Percentiles rank a stretch among this genome's conserved stretches.
These are phyloP conservation scores for Eucalyptus globulus DNA, from an alignment of 345 rosid species.

Conservation along the genomic window DNA sequence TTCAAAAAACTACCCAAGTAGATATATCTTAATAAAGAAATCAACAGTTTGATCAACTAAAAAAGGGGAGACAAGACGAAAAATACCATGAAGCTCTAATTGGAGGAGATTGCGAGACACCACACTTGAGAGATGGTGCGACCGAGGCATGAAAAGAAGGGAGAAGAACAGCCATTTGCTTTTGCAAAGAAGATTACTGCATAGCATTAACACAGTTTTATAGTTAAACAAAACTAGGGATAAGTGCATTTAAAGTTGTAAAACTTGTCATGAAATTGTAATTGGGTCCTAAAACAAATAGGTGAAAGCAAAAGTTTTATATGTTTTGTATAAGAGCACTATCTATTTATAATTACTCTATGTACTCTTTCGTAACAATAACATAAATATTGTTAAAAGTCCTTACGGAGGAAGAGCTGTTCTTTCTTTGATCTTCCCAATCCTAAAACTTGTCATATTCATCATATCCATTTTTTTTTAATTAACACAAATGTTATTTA, in stretches of 20 bases:
- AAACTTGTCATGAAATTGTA: too few relatives aligned
- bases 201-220: background rate
- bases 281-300: too few relatives aligned
- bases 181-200: background rate
- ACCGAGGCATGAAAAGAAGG: background rate
- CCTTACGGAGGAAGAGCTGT: rapidly evolving
- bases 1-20: background rate
- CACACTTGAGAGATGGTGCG: background rate
- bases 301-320: background rate
- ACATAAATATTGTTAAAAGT: too few relatives aligned
- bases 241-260: too few relatives aligned
- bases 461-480: too few relatives aligned
- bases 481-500: background rate
- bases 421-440: too few relatives aligned
- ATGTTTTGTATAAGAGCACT: background rate
- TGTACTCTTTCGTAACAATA: background rate
- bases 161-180: background rate
- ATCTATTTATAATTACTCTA: background rate
- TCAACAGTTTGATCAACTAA: too few relatives aligned
- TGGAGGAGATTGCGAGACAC: background rate
- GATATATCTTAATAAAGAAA: too few relatives aligned
- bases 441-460: too few relatives aligned
- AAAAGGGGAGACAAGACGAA: background rate
- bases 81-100: background rate
- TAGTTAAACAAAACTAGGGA: background rate